Base-by-base conservation (phyloP, 2,329 filamentous ascomycete species). In the Boeremia exigua region DNA sequence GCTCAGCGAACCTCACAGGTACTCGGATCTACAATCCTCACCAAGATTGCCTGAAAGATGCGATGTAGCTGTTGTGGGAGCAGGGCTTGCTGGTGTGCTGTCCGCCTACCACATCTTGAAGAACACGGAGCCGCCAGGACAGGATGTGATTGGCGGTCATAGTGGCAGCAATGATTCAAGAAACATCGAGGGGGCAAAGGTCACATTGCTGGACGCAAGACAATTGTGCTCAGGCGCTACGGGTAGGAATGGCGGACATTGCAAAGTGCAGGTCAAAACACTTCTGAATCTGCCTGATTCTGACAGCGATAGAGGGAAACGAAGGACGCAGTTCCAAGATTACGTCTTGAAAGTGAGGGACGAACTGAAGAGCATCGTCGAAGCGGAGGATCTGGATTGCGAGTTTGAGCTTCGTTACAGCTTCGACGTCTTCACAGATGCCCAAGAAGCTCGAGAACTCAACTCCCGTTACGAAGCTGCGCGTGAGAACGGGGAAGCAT, bases 181-280 rank as follows among this genome's bases (percentile, higher is more conserved):
- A 15, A 28, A 28, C n/a, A n/a, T n/a, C n/a, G 19, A 23, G 2
- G 15, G 17, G 4, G 32, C 61, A 0, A 53, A 27, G 4, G 54
- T 71, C n/a, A 17, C 66, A 6, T 48, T 71, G 4, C 38, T 71
- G 2, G 69, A 72, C 39, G 68, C 68, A 19, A 48, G 65, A 7
- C 19, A 60, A 9, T 44, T 69, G 0, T 71, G 67, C 38, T 64
- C 61, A 5, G 67, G 67, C 4, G 66, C 67, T 0, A 72, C 67
- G 2, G 65, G 56, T 1, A 54, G 69, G 1, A 72, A 71, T 38
- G 68, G 78, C 44, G 77, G 77, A 6, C 78, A 81, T 32, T 80
- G 80, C n/a, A 73, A 77, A 12, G 71, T 74, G 2, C 77, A 78
- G 42, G 83, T 83, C 1, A 72, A 74, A 6, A 75, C 71, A 34